A percentile compares a stretch with the other conserved stretches of the same genome.
Conservation (phyloP, 2,329 filamentous ascomycete genomes). For the Ceratocystis cacaofunesta region DNA sequence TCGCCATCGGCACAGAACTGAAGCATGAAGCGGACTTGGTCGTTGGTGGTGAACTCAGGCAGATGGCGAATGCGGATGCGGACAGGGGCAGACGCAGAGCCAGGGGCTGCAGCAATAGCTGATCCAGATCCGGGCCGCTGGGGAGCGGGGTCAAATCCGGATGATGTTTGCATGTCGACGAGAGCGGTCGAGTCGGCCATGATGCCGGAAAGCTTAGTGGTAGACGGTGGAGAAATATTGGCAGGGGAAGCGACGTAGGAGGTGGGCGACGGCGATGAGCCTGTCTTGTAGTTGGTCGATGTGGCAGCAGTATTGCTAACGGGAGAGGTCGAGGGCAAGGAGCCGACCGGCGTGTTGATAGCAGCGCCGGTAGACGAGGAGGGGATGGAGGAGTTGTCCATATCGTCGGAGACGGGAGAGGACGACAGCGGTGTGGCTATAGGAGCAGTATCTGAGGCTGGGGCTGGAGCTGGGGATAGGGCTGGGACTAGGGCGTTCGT, state of each 20-base stretch:
- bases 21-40: conserved; percentile 13
- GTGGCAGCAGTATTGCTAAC: background rate
- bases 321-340: conserved; percentile 2
- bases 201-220: conserved; percentile 7
- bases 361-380: background rate
- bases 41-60: conserved; percentile 9
- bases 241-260: background rate
- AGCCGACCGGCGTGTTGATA: conserved; percentile 8
- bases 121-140: conserved; percentile 1
- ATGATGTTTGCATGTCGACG: background rate
- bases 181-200: conserved; percentile 9
- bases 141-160: conserved; percentile 15
- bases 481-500: background rate
- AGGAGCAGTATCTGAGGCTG: no score
- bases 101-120: no score
- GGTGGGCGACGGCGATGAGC: background rate
- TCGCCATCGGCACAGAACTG: conserved; percentile 13
- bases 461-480: background rate
- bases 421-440: background rate
- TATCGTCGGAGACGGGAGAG: background rate
- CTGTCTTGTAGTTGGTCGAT: background rate
- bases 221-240: background rate
- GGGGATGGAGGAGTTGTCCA: background rate
- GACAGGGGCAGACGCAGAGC: background rate
- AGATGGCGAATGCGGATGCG: conserved; percentile 10